Evolutionary conservation across 495 filamentous ascomycete species (phyloP).

Genomic region (Aspergillus incahuasiensis): DNA sequence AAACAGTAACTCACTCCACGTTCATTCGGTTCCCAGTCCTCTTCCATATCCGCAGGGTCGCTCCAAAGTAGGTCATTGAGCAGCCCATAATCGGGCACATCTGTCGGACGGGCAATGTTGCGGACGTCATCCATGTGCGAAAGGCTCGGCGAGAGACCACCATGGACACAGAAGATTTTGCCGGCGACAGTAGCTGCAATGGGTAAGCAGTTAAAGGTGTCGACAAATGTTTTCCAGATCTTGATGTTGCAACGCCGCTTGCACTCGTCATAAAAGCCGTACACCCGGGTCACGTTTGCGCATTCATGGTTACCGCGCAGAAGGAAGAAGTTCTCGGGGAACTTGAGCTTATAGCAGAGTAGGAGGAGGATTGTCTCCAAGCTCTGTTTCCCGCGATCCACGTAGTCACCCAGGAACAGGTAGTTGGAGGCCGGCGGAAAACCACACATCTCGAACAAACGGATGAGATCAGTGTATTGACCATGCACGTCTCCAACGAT

Average conservation of each 20-base stretch:
- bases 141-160: slow-evolving; percentile 86
- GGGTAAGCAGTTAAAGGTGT: slow-evolving; percentile 94
- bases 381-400: slow-evolving; percentile 95
- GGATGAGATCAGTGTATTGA: slow-evolving; percentile 94
- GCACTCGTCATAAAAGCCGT: slow-evolving; percentile 99
- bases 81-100: slow-evolving; percentile 95
- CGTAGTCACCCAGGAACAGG: slow-evolving; percentile 95
- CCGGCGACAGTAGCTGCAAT: slow-evolving; percentile 95
- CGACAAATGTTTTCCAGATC: slow-evolving; percentile 98
- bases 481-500: slow-evolving; percentile 98
- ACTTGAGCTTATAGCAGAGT: slow-evolving; percentile 98
- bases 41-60: slow-evolving; percentile 95
- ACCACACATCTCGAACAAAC: slow-evolving; percentile 99
- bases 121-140: slow-evolving; percentile 98
- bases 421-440: slow-evolving; percentile 94
- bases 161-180: slow-evolving; percentile 99
- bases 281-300: slow-evolving; percentile 96
- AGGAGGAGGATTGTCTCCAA: slow-evolving; percentile 94
- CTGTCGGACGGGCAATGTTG: slow-evolving; percentile 89
- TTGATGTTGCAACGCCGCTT: slow-evolving; percentile 97
- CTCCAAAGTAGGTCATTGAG: slow-evolving; percentile 97
- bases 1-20: slow-evolving; percentile 98
- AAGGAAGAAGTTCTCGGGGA: slow-evolving; percentile 97
- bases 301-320: slow-evolving; percentile 97
- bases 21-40: slow-evolving; percentile 97